Evolutionary conservation across 2,329 filamentous ascomycete genomes (phyloP).

Genomic region (Blastomyces gilchristii): DNA sequence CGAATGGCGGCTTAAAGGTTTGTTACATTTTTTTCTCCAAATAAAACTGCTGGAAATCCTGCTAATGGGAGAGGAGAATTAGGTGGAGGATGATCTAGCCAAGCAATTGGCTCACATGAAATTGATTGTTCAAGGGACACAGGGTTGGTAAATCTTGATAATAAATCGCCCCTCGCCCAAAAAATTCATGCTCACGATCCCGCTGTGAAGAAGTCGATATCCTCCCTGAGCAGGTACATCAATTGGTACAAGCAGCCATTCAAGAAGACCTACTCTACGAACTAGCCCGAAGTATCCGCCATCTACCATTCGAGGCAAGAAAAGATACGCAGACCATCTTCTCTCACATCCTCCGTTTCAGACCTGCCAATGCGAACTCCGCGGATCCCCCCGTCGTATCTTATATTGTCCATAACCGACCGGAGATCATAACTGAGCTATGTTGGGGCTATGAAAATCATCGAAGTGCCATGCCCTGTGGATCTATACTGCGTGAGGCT

Average conservation of each 20-base stretch:
- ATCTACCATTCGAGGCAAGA: slow-evolving; percentile 86
- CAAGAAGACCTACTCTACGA: slow-evolving; percentile 81
- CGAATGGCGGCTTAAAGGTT: slow-evolving; percentile 45
- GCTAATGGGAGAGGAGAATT: slow-evolving; percentile 16
- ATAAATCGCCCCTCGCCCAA: slow-evolving; percentile 1
- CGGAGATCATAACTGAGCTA: slow-evolving; percentile 76
- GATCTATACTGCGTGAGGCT: slow-evolving; percentile 78
- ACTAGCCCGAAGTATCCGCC: slow-evolving; percentile 70
- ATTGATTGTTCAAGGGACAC: slow-evolving; percentile 80
- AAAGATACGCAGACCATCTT: slow-evolving; percentile 96
- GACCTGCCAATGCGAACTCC: slow-evolving; percentile 54
- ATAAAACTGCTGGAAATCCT: slow-evolving; percentile 8
- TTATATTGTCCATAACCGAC: slow-evolving; percentile 76
- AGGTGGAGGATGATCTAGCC: slow-evolving; percentile 78
- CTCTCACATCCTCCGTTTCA: slow-evolving; percentile 87
- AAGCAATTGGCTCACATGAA: slow-evolving; percentile 87
- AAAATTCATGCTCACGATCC: slow-evolving; percentile 6
- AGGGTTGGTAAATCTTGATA: slow-evolving; percentile 46
- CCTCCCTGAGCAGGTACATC: slow-evolving; percentile 75
- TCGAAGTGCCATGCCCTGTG: slow-evolving; percentile 84
- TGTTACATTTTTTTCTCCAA: slow-evolving; percentile 11
- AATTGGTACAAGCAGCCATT: slow-evolving; percentile 73
- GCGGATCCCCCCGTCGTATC: slow-evolving; percentile 76
- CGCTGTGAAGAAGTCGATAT: slow-evolving; percentile 61
- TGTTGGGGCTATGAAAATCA: slow-evolving; percentile 84